Percentiles rank a stretch among this genome's conserved stretches.
Conservation (phyloP, 805 yeast species). For the Yarrowia deformans region DNA sequence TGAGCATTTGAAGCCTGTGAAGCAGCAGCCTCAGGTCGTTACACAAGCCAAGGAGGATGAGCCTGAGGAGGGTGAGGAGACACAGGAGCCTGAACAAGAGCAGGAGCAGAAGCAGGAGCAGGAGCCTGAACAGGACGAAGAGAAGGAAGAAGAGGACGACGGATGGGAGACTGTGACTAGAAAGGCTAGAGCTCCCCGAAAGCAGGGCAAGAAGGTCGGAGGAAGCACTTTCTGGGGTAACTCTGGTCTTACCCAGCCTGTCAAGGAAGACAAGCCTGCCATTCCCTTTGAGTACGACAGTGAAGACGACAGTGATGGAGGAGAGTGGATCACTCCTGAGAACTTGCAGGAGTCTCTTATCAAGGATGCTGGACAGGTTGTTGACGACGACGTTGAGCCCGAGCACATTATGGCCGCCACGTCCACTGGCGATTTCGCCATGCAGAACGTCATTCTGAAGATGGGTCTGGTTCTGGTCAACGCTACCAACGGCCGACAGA, state of each 20-base stretch:
- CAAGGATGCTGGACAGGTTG: slow-evolving; percentile 71
- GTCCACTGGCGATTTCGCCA: slow-evolving; percentile 96
- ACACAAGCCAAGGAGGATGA: slow-evolving; percentile 8
- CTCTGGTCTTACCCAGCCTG: slow-evolving; percentile 30
- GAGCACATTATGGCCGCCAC: slow-evolving; percentile 71
- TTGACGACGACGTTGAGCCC: slow-evolving; percentile 53
- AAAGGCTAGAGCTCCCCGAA: background rate
- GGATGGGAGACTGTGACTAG: slow-evolving; percentile 40
- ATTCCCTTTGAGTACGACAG: slow-evolving; percentile 42
- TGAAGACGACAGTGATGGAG: slow-evolving; percentile 76
- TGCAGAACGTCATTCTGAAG: slow-evolving; percentile 93
- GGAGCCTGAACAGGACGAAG: slow-evolving; percentile 40
- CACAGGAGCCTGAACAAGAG: background rate
- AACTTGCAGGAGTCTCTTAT: slow-evolving; percentile 74
- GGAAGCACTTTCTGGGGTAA: slow-evolving; percentile 28
- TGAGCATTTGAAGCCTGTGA: slow-evolving; percentile 11
- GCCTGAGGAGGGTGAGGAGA: background rate
- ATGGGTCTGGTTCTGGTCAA: slow-evolving; percentile 88
- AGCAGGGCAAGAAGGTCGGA: slow-evolving; percentile 9
- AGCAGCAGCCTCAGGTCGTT: slow-evolving; percentile 1
- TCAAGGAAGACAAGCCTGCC: slow-evolving; percentile 37
- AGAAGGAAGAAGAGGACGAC: slow-evolving; percentile 15
- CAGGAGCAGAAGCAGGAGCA: background rate
- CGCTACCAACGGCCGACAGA: slow-evolving; percentile 80
- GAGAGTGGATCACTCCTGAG: slow-evolving; percentile 92